Conservation (phyloP, 371 early-diverging fungal genomes). For the Mortierella sp. region DNA sequence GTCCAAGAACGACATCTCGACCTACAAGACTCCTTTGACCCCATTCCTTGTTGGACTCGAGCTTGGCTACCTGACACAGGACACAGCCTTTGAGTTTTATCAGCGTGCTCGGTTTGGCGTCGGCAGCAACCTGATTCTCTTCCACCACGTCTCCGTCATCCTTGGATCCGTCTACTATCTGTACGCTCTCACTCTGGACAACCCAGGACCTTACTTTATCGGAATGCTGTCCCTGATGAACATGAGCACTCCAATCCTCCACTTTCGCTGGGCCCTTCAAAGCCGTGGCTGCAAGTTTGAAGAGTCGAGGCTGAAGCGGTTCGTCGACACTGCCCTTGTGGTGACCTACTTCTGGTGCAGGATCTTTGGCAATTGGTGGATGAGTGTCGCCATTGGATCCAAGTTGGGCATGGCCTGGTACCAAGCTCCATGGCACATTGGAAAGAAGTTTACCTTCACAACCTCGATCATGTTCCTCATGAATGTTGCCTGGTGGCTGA, state of each 20-base stretch:
- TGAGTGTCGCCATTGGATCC: conserved; percentile 10
- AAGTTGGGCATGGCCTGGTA: conserved; percentile 12
- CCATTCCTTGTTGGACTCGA: conserved; percentile 16
- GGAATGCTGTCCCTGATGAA: conserved; percentile 15
- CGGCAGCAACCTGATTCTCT: conserved; percentile 14
- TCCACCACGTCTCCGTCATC: conserved; percentile 12
- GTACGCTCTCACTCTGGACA: conserved; percentile 7
- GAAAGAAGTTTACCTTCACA: conserved; percentile 15
- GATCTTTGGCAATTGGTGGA: conserved; percentile 19
- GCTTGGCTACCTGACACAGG: conserved; percentile 17
- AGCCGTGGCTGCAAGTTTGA: conserved; percentile 9
- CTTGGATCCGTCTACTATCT: conserved; percentile 11
- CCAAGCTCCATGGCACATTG: conserved; percentile 8
- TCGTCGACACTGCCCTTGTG: conserved; percentile 6
- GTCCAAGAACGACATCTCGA: conserved; percentile 11
- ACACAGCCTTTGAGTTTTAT: conserved; percentile 14
- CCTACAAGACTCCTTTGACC: conserved; percentile 9
- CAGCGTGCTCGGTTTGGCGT: conserved; percentile 11
- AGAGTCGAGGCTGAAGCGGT: conserved; percentile 12
- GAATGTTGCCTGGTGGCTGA: conserved; percentile 15
- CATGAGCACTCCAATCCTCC: conserved; percentile 15
- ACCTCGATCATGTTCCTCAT: conserved; percentile 10
- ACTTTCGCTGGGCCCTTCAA: conserved; percentile 14
- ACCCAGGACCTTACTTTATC: conserved; percentile 15
- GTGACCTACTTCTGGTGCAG: conserved; percentile 17